Base-by-base conservation (phyloP, 2,329 filamentous ascomycete genomes). In the Corinectria fuckeliana region DNA sequence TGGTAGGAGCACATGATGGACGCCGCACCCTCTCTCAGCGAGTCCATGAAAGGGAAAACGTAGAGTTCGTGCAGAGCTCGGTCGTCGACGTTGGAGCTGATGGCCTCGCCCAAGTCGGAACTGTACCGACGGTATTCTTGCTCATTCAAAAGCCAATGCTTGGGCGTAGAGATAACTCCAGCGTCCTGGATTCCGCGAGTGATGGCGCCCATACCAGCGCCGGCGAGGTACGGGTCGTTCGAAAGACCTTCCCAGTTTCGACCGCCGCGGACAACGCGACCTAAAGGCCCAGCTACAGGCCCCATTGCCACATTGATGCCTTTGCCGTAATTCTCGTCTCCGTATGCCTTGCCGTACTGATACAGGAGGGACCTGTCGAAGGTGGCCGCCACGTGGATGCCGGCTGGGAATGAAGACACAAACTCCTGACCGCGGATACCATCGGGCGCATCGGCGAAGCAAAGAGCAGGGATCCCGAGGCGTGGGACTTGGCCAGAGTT, bases 241-340 rank as follows among this genome's bases (percentile, higher is more conserved):
- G 88, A 89, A 69, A 92, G 92, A 0, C 86, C 87, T 72, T 93
- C 90, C 90, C 90, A 93, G 63, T 87, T 91, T 26, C 91, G 82
- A 1, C 90, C 91, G 5, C 88, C 90, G 13, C 86, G 80, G 0
- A 89, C 89, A 51, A 90, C 89, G 18, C 89, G 81, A 3, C 91
- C 91, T 1, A 93, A 70, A 0, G 91, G 85, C 0, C 90, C 91
- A 41, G 91, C 88, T 7, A 83, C 82, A 0, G 91, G 91, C 0
- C 90, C 90, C 10, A 93, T 81, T 41, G 87, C 85, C 26, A 92
- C 81, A 69, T 92, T 90, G 39, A 88, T 86, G 71, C 83, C 83
- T 65, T 85, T 85, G 5, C 75, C 78, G 64, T 77, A 82, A 67
- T 86, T 87, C 61, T 88, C 85, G 3, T 76, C 76, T 0, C 82